Evolutionary conservation across 495 filamentous ascomycete genomes (phyloP).

Genomic region (Talaromyces stipitatus): DNA sequence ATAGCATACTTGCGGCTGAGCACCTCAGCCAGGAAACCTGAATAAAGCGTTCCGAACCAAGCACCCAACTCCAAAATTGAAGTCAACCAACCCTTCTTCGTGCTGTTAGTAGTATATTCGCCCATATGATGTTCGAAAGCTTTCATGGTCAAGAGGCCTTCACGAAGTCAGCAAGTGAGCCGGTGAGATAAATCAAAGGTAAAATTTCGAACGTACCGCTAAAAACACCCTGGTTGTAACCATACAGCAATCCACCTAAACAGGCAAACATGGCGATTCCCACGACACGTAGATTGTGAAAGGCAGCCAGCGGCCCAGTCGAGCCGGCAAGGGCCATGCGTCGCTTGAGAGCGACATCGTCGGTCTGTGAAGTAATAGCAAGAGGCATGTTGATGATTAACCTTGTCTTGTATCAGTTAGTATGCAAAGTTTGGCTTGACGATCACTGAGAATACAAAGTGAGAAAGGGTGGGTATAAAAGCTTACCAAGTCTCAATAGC

Average conservation of each 20-base stretch:
- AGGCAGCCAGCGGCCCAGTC: conserved; percentile 54
- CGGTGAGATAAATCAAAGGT: background rate
- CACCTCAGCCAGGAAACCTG: conserved; percentile 61
- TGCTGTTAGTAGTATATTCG: conserved; percentile 48
- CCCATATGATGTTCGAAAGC: conserved; percentile 43
- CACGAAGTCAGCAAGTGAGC: conserved; percentile 28
- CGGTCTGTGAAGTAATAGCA: conserved; percentile 6
- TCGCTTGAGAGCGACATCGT: conserved; percentile 57
- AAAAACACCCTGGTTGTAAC: conserved; percentile 77
- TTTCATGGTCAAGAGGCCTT: conserved; percentile 13
- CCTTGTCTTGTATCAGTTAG: background rate
- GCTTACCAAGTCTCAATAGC: background rate
- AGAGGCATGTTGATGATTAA: background rate
- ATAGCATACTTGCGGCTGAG: conserved; percentile 68
- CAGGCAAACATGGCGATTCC: conserved; percentile 69
- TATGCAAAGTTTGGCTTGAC: background rate
- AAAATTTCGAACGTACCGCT: conserved; percentile 59
- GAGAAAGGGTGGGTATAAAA: background rate
- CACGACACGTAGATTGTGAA: conserved; percentile 65
- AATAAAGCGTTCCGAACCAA: conserved; percentile 66
- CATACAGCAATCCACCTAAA: conserved; percentile 51
- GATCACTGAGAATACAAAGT: background rate
- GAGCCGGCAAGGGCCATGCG: conserved; percentile 57
- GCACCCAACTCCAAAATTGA: conserved; percentile 74
- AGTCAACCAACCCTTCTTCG: conserved; percentile 63